phyloP scores from a whole-genome alignment of 2,329 filamentous ascomycete genomes.

The Claviceps maximensis region DNA sequence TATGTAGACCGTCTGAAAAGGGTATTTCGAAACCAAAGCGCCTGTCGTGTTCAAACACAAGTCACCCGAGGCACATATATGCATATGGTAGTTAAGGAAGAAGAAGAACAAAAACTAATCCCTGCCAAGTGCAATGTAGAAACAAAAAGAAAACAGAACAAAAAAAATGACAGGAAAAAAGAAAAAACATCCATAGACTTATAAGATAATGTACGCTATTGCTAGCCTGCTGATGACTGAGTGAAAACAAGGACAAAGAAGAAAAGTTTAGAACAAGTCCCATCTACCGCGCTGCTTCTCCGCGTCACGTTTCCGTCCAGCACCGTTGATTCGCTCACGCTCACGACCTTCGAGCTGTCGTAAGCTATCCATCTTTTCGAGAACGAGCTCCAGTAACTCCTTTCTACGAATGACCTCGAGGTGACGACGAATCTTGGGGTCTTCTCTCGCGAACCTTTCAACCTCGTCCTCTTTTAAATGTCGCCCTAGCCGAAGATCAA shows the following conservation, averaged over 20 bases:
- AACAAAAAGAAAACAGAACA: background rate
- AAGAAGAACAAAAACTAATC: background rate
- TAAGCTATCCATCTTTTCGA: slow-evolving; percentile 91
- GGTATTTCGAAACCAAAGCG: background rate
- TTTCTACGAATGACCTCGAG: slow-evolving; percentile 87
- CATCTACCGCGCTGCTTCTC: slow-evolving; percentile 33
- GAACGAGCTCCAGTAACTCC: slow-evolving; percentile 79
- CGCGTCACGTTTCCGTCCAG: slow-evolving; percentile 11
- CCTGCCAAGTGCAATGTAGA: background rate
- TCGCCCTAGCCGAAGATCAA: slow-evolving; percentile 75
- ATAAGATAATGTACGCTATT: background rate
- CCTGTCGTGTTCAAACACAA: background rate
- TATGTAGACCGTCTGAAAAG: background rate
- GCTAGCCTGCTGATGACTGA: background rate
- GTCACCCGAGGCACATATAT: background rate
- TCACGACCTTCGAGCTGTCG: slow-evolving; percentile 69
- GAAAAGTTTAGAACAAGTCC: slow-evolving; percentile 30
- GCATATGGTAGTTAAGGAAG: background rate
- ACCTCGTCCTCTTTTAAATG: slow-evolving; percentile 68
- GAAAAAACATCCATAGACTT: background rate
- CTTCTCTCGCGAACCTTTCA: slow-evolving; percentile 83
- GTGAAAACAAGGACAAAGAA: background rate
- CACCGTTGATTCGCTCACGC: slow-evolving; percentile 31
- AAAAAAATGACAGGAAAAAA: background rate
- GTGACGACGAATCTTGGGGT: slow-evolving; percentile 77